Base-by-base conservation (phyloP, 2,329 filamentous ascomycete genomes). In the Fusarium liriodendri region DNA sequence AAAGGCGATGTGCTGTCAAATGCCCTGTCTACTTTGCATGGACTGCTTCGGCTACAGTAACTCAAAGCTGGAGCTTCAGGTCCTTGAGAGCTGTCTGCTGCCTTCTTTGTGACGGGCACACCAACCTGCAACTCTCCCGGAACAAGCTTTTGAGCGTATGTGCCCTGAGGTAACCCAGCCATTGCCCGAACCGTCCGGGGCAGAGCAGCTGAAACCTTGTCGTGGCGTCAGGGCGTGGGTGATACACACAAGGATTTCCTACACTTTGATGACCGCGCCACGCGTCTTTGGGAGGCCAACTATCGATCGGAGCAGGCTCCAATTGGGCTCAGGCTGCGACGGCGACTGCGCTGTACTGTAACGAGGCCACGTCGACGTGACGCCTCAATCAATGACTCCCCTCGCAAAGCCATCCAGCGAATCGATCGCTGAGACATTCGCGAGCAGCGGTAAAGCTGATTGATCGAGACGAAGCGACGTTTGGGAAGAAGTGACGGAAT, bases 51-150 rank as follows among this genome's bases (percentile, higher is more conserved):
- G 70, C 47, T 64, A 10, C 45, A 27, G 16, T 29, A 37, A 67
- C 64, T 69, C 64, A 74, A 55, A 59, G 22, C 58, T 62, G 71
- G 71, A 64, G 47, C 67, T 73, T 66, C 67, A 74, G 60, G 71
- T 74, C 71, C 60, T 60, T 69, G 57, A 62, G 64, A 62, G 42
- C 47, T 60, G 42, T 60, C 64, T 62, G 22, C 69, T 22, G 40
- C 57, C 62, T 66, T 42, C 22, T 25, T 45, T 38, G 52, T 59
- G 38, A 32, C 25, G 61, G 47, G 59, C 32, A 38, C 52, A 61
- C 37, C 64, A 57, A 42, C 25, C 33, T 54, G 57, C 60, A 42
- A 61, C 71, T 66, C 45, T 58, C 4, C 16, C 20, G 38, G 63
- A 61, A 57, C 64, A 50, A 68, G 54, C 45, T 61, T 63, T 73